phyloP scores from a whole-genome alignment of 2,329 filamentous ascomycete genomes.

The Neopestalotiopsis sp. region DNA sequence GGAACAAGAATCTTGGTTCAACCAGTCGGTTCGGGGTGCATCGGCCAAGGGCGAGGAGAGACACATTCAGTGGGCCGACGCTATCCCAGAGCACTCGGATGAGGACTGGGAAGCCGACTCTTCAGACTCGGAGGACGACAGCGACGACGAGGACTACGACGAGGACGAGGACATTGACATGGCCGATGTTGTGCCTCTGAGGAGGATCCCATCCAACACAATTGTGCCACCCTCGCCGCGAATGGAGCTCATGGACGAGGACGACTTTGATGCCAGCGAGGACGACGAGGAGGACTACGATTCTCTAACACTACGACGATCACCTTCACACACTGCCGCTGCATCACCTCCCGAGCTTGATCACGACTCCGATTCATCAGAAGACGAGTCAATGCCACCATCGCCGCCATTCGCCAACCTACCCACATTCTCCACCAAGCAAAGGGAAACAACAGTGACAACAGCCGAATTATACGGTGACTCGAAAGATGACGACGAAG shows the following conservation, averaged over 20 bases:
- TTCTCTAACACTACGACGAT: conserved; percentile 71
- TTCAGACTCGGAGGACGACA: conserved; percentile 57
- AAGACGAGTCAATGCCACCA: conserved; percentile 76
- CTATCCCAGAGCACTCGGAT: conserved; percentile 73
- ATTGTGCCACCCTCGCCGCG: conserved; percentile 34
- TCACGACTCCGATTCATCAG: conserved; percentile 71
- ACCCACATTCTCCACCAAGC: conserved; percentile 65
- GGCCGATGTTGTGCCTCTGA: conserved; percentile 50
- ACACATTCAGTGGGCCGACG: conserved; percentile 88
- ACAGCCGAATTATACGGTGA: conserved; percentile 34
- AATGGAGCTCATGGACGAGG: conserved; percentile 41
- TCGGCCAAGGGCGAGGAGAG: conserved; percentile 62
- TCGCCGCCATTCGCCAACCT: conserved; percentile 66
- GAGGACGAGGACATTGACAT: conserved; percentile 56
- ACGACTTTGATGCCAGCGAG: conserved; percentile 40
- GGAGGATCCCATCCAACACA: conserved; percentile 48
- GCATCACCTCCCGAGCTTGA: conserved; percentile 73
- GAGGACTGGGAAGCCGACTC: conserved; percentile 73
- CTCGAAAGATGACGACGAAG: conserved; percentile 36
- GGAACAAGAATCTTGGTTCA: conserved; percentile 98
- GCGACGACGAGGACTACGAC: conserved; percentile 52
- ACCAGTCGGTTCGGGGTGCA: conserved; percentile 86
- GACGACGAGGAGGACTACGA: conserved; percentile 63
- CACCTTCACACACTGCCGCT: conserved; percentile 66
- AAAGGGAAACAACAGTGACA: conserved; percentile 45